These are phyloP conservation scores for Spirogloea muscicola DNA, from an alignment of 139 green algal species.

Conservation along the genomic window DNA sequence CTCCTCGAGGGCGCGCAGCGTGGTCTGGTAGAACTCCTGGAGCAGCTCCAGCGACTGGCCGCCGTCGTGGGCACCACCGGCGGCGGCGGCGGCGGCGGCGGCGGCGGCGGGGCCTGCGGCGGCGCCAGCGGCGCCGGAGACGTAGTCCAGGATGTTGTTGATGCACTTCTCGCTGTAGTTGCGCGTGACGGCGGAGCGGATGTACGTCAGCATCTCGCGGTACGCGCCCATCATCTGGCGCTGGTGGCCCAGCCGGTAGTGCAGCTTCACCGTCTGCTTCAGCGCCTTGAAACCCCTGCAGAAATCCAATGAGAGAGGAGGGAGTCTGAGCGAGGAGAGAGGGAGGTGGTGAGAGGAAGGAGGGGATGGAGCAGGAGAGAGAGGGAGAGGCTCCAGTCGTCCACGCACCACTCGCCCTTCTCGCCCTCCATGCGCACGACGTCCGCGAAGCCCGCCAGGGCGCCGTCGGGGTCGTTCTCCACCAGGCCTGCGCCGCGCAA, in stretches of 20 bases:
- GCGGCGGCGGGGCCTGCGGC: no score
- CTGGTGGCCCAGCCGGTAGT: conserved; percentile 68
- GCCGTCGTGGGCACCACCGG: no score
- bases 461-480: conserved; percentile 26
- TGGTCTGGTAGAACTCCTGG: conserved; percentile 92
- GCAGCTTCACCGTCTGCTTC: conserved; percentile 97
- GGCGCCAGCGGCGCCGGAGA: no score
- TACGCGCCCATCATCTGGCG: conserved; percentile 86
- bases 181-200: conserved; percentile 76
- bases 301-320: not conserved
- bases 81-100: no score
- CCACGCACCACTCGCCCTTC: conserved; percentile 92
- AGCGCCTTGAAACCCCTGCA: conserved; percentile 95
- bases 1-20: conserved; percentile 77
- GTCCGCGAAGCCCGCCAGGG: conserved; percentile 72
- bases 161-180: conserved; percentile 99
- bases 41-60: conserved; percentile 73
- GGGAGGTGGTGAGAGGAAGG: no score
- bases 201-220: conserved; percentile 84
- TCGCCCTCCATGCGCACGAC: conserved; percentile 92
- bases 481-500: conserved; percentile 31
- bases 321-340: not conserved
- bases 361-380: no score
- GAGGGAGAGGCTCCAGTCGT: no score
- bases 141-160: conserved; percentile 92